Base-by-base conservation (phyloP, 805 yeast species). In the Ascoidea asiatica region DNA sequence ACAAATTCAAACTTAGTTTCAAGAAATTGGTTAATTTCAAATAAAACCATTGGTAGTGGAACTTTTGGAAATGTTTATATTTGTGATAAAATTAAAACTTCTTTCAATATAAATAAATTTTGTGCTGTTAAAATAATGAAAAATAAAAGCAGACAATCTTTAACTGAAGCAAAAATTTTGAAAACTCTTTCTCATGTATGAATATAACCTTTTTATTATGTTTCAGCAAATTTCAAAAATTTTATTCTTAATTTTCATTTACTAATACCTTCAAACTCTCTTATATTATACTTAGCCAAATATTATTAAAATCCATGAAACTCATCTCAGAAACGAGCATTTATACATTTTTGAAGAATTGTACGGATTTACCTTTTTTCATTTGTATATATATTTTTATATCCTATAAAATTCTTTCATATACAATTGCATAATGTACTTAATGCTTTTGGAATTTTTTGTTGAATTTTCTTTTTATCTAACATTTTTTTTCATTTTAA, bases 101-200 rank as follows among this genome's bases (percentile, higher is more conserved):
- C 58, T 18, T 48, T 52, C 8, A 37, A 41, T n/a, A 48, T 53
- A 8, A 46, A 46, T 4, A 59, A 53, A 39, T 54, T 64, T 20
- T 75, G 58, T 56, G 81, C 81, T 0, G 80, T 74, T 1, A 77
- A 75, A 48, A 62, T 70, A 3, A 60, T 68, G 7, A 62, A 57
- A 45, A 54, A 56, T 17, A 58, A 52, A 21, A 56, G 55, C 20
- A 55, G 56, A 37, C 51, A 48, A 29, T 44, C 57, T 19, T 63
- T 61, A 18, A 60, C 60, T 45, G 81, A 75, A 51, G 71, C 75
- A 0, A 56, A 62, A 22, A 63, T 75, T 5, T 50, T 72, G 18
- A 48, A 56, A 18, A 56, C 52, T 5, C 51, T 72, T 38, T 49
- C 60, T 37, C 79, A 72, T 52, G 69, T 65, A 57, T 40, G 69